Conservation (phyloP, 164 flowering plant genomes). For the Litsea cubeba region DNA sequence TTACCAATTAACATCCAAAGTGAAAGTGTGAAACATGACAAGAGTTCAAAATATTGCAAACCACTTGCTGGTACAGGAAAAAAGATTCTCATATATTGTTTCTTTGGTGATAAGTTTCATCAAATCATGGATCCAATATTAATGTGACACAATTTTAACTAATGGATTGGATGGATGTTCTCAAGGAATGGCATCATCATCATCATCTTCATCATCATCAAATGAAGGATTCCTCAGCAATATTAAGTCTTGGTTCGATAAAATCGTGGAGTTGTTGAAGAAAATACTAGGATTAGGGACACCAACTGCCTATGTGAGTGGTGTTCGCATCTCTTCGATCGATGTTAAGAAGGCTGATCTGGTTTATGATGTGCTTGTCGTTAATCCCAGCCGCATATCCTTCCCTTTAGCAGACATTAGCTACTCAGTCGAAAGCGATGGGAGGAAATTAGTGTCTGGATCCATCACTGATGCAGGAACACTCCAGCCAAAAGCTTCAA, state of each 20-base stretch:
- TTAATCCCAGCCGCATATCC: conserved; percentile 80
- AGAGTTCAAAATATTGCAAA: too few species aligned
- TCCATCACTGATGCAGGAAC: conserved; percentile 90
- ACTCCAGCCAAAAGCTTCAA: conserved; percentile 72
- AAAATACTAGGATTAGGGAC: conserved; percentile 76
- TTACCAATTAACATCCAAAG: too few species aligned
- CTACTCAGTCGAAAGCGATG: conserved; percentile 80
- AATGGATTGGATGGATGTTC: not conserved
- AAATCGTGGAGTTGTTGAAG: conserved; percentile 81
- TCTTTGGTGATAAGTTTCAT: too few species aligned
- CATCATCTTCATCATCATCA: not conserved
- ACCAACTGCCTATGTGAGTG: conserved; percentile 82
- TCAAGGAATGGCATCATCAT: conserved; percentile 1
- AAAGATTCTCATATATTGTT: too few species aligned
- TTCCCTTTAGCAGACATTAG: conserved; percentile 79
- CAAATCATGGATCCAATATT: too few species aligned
- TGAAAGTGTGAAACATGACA: too few species aligned
- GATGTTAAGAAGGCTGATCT: conserved; percentile 64
- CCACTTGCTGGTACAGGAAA: too few species aligned
- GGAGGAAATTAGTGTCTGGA: conserved; percentile 82
- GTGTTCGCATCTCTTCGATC: conserved; percentile 60
- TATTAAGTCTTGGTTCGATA: conserved; percentile 73
- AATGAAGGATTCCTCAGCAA: conserved; percentile 52
- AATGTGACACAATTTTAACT: not conserved
- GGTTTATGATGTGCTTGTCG: conserved; percentile 68